Base-by-base conservation (phyloP, 768 basidiomycete genomes). In the Leccinum uliginosum region DNA sequence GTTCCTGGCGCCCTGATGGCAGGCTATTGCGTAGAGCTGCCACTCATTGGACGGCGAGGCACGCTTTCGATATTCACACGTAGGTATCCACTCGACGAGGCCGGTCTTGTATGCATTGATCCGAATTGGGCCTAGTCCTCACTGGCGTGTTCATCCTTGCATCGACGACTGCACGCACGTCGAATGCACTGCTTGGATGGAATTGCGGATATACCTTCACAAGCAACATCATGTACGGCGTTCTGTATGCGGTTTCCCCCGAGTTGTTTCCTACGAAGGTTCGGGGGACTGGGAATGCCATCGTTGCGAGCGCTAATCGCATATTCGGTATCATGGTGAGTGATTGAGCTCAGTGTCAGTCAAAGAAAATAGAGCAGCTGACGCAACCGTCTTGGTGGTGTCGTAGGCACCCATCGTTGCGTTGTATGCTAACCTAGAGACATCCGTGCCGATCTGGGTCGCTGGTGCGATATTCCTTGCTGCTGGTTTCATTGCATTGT, bases 141-240 rank as follows among this genome's bases (percentile, higher is more conserved):
- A 84, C 83, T 0, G 83, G 83, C 1, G 74, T 79, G 5, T 85
- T 85, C 69, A 78, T 85, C 55, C 81, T 83, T 55, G 80, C 74
- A 8, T 75, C 74, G 51, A 85, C 84, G 7, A 83, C 83, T 0
- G 80, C 83, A 7, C 76, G 80, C 26, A 76, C 76, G 3, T 81
- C 79, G 35, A 69, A 79, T 47, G 75, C 77, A 9, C 67, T 85
- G 9, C 76, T 85, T 7, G 82, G 75, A 17, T 83, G 80, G 81
- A 82, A 83, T 57, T 84, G 83, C 59, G 80, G 73, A 15, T 83
- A 82, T 70, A 78, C 75, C 46, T 84, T 83, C 69, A 78, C 78
- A 53, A 76, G 74, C 56, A 84, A 84, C 64, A 65, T 82, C 53
- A 83, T 82, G 80, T 83, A 83, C 56, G 81, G 80, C 51, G 77